Evolutionary conservation across 805 yeast genomes (phyloP).

Genomic region (Lachancea thermotolerans): DNA sequence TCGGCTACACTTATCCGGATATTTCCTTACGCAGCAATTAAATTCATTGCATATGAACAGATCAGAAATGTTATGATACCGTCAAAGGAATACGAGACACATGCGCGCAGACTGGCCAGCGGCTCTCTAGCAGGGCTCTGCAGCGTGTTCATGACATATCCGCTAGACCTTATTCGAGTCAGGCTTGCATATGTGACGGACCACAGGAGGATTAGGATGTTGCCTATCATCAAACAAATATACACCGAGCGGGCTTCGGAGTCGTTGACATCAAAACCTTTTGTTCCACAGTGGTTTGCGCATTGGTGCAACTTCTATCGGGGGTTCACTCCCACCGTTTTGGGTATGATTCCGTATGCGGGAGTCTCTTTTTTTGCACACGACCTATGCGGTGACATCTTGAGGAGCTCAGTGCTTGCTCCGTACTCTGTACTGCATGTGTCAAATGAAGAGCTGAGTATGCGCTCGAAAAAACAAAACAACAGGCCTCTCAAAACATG

Average conservation of each 20-base stretch:
- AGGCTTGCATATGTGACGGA: conserved; percentile 84
- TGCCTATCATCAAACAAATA: conserved; percentile 26
- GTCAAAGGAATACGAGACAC: conserved; percentile 65
- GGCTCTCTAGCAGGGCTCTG: conserved; percentile 88
- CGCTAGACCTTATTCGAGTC: conserved; percentile 84
- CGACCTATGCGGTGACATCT: conserved; percentile 80
- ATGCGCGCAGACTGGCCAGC: conserved; percentile 69
- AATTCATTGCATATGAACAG: conserved; percentile 94
- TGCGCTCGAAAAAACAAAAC: conserved; percentile 19
- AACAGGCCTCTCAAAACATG: conserved; percentile 71
- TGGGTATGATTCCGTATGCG: conserved; percentile 97
- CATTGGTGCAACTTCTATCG: conserved; percentile 69
- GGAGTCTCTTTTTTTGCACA: conserved; percentile 96
- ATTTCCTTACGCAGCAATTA: conserved; percentile 95
- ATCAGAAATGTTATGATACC: conserved; percentile 76
- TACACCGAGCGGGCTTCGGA: conserved; percentile 28
- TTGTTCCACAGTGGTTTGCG: conserved; percentile 30
- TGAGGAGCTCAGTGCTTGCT: conserved; percentile 54
- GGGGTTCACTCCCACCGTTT: conserved; percentile 87
- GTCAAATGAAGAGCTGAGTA: conserved; percentile 14
- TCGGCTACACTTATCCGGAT: conserved; percentile 86
- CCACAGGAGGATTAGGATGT: conserved; percentile 25
- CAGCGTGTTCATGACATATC: conserved; percentile 85
- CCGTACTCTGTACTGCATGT: conserved; percentile 41
- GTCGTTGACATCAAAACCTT: conserved; percentile 31